phyloP scores from a whole-genome alignment of 371 early-diverging fungal species.

The Apophysomyces variabilis region DNA sequence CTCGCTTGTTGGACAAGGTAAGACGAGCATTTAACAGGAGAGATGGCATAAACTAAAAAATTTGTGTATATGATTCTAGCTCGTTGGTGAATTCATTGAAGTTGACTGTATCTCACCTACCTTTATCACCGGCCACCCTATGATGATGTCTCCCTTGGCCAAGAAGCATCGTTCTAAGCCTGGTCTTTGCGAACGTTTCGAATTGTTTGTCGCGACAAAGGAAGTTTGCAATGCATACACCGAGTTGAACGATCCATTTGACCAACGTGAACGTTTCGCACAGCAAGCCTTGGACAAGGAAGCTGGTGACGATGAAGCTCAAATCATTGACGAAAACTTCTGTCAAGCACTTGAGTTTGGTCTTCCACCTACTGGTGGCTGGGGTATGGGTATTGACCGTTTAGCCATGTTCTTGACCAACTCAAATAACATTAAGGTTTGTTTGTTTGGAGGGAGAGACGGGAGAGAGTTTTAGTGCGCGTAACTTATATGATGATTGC shows the following conservation, averaged over 20 bases:
- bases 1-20: constrained; percentile 95
- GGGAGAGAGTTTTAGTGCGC: not conserved
- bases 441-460: constrained; percentile 10
- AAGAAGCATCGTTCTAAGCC: constrained; percentile 94
- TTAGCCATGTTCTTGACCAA: constrained; percentile 99
- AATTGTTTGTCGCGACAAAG: constrained; percentile 99
- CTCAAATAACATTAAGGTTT: constrained; percentile 92
- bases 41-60: not conserved
- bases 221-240: constrained; percentile 99
- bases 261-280: constrained; percentile 97
- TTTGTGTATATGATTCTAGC: constrained; percentile 31
- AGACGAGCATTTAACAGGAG: not conserved
- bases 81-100: constrained; percentile 98
- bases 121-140: constrained; percentile 98
- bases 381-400: constrained; percentile 99
- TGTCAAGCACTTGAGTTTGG: constrained; percentile 98
- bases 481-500: not conserved
- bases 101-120: constrained; percentile 95
- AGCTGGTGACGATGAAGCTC: constrained; percentile 99
- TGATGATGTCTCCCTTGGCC: constrained; percentile 99
- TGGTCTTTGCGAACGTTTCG: constrained; percentile 99
- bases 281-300: constrained; percentile 97
- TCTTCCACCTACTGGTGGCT: constrained; percentile 98
- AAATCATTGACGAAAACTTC: constrained; percentile 98
- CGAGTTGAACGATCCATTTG: constrained; percentile 98